Percentiles rank a stretch among this genome's conserved stretches.
Conservation (phyloP, 306 rosid genomes). For the Lithocarpus polystachyus region DNA sequence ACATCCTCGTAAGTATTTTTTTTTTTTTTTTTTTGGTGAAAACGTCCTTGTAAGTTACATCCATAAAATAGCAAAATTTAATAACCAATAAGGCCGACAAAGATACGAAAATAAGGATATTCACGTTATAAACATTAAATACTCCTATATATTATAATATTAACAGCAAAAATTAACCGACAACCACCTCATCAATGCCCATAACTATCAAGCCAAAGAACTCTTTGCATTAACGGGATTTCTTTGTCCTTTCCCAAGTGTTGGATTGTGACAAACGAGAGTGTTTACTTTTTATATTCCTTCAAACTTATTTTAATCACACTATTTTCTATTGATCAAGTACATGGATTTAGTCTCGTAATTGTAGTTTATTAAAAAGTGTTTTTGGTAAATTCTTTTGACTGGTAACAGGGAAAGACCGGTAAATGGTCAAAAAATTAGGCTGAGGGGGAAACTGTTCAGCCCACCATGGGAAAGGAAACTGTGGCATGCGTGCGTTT, state of each 20-base stretch:
- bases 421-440: conserved; percentile 27
- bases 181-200: conserved; percentile 4
- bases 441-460: not conserved
- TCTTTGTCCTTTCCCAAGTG: conserved; percentile 19
- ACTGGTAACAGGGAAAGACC: not conserved
- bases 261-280: not conserved
- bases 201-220: conserved; percentile 12
- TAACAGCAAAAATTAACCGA: not conserved
- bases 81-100: not conserved
- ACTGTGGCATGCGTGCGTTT: conserved; percentile 31
- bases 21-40: too few species aligned
- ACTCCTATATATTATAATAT: not conserved
- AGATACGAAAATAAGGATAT: conserved; percentile 5
- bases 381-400: not conserved
- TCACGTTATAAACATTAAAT: not conserved
- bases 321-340: not conserved
- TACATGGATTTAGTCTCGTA: conserved; percentile 3
- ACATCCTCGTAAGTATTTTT: too few species aligned
- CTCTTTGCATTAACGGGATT: conserved; percentile 3
- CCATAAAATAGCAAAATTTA: not conserved
- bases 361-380: not conserved
- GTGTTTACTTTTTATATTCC: not conserved
- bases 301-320: not conserved
- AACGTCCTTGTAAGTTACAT: not conserved
- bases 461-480: conserved; percentile 25